Base-by-base conservation (phyloP, 1,284 basidiomycete genomes). In the Fomitopsis schrenkii region DNA sequence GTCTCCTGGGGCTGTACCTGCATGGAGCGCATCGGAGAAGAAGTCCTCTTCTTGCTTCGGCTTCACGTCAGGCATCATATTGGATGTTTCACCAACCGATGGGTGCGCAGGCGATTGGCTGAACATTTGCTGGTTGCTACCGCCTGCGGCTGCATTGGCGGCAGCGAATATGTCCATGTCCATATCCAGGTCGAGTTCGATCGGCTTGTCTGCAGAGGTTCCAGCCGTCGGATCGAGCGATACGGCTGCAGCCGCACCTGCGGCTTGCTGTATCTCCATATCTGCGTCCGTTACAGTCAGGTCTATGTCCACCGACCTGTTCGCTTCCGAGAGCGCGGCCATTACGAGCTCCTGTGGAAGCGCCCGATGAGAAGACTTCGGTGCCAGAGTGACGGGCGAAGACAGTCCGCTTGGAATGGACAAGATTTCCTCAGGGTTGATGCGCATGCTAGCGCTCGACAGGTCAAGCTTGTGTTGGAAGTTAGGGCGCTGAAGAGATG, bases 341-440 rank as follows among this genome's bases (percentile, higher is more conserved):
- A 89, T 81, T 76, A 91, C 83, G 45, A 90, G 73, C 45, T 90
- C 87, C 3, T 83, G 77, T 19, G 73, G 69, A 4, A 84, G 77
- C 54, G 85, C 83, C 44, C 86, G 80, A 30, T 81, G 81, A 41
- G 88, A 88, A 15, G 90, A 90, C 67, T 85, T 88, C 0, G 91
- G 91, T 1, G 89, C 90, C 35, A 93, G 80, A 5, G 87, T 89
- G 15, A 92, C 88, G 17, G 90, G 90, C 1, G 90, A 92, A 5
- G 86, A 82, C 55, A 89, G 76, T 2, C 86, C 86, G 63, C 79
- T 82, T 4, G 84, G 72, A n/a, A 80, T 74, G 4, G 52, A 19
- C n/a, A 54, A 38, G 17, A 77, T 77, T 65, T 90, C 88, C 48
- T 88, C 85, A 0, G 85, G 77, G 26, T 80, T 76, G 33, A 90